A percentile compares a stretch with the other conserved stretches of the same genome.
Conservation (phyloP, 1,284 basidiomycete genomes). For the Rhodofomes roseus region DNA sequence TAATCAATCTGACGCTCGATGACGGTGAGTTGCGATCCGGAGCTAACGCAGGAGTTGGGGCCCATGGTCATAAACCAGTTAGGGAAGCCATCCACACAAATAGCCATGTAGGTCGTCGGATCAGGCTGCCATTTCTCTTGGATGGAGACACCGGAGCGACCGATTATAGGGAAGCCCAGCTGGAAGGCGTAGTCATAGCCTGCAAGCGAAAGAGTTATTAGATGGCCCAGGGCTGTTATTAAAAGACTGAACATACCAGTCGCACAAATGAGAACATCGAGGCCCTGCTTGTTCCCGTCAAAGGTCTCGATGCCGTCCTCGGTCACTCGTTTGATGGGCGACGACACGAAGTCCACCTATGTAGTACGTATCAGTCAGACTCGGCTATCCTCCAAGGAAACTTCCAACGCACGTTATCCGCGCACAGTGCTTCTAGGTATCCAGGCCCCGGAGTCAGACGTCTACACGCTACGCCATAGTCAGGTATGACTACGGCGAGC, state of each 20-base stretch:
- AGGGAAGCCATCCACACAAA: conserved; percentile 57
- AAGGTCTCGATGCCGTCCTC: conserved; percentile 50
- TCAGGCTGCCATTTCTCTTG: conserved; percentile 48
- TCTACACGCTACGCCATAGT: conserved; percentile 54
- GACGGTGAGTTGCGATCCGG: conserved; percentile 49
- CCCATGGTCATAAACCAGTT: conserved; percentile 57
- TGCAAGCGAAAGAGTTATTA: neutral
- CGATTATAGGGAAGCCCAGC: conserved; percentile 49
- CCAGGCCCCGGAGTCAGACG: conserved; percentile 64
- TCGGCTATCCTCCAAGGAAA: neutral
- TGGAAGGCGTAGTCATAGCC: conserved; percentile 51
- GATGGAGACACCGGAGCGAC: conserved; percentile 44
- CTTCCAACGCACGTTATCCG: conserved; percentile 45
- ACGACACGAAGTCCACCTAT: conserved; percentile 53
- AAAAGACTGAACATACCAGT: conserved; percentile 13
- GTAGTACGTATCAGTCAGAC: neutral
- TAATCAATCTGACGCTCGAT: conserved; percentile 57
- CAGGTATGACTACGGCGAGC: conserved; percentile 44
- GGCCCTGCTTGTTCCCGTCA: conserved; percentile 48
- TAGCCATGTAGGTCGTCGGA: conserved; percentile 50
- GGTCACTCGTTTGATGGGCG: conserved; percentile 48
- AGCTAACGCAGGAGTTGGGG: conserved; percentile 53
- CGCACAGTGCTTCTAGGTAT: conserved; percentile 59
- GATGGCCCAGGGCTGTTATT: neutral
- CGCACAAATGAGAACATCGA: conserved; percentile 47